These are phyloP conservation scores for Cynanchum wilfordii DNA, from an alignment of 257 asterid genomes.

Conservation along the genomic window DNA sequence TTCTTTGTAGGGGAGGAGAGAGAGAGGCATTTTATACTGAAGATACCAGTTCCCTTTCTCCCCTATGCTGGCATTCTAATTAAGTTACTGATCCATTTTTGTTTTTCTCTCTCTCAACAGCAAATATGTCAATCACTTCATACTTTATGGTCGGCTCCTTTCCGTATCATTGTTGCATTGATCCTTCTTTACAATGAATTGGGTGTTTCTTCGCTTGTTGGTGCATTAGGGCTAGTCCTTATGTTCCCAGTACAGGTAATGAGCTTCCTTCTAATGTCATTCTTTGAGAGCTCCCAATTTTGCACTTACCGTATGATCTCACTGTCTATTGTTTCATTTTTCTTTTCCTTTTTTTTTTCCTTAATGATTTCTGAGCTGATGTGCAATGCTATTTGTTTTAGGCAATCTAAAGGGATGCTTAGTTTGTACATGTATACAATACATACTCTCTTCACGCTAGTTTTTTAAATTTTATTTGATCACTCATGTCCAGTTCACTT, in stretches of 20 bases:
- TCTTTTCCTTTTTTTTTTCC: background rate
- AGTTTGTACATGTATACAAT: background rate
- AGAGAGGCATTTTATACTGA: background rate
- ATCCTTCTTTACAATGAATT: constrained; percentile 85
- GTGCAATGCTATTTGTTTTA: background rate
- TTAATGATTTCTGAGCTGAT: background rate
- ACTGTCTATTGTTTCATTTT: background rate
- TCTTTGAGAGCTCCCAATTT: background rate
- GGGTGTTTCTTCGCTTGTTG: constrained; percentile 83
- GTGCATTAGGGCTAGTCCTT: constrained; percentile 77
- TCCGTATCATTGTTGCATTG: constrained; percentile 71
- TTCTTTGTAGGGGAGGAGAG: background rate
- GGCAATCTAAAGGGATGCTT: background rate
- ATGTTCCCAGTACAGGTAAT: constrained; percentile 83
- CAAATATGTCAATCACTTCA: constrained; percentile 92
- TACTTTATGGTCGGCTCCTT: constrained; percentile 94
- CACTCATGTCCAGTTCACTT: background rate
- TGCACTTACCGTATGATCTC: background rate
- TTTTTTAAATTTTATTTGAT: background rate
- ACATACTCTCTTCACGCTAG: background rate
- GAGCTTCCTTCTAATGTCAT: constrained; percentile 4
- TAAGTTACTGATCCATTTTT: background rate
- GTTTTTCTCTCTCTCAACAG: constrained; percentile 40
- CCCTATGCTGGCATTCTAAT: background rate
- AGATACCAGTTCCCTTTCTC: background rate